Conservation (phyloP, 2,329 filamentous ascomycete species). For the Hypoxylon sp. region DNA sequence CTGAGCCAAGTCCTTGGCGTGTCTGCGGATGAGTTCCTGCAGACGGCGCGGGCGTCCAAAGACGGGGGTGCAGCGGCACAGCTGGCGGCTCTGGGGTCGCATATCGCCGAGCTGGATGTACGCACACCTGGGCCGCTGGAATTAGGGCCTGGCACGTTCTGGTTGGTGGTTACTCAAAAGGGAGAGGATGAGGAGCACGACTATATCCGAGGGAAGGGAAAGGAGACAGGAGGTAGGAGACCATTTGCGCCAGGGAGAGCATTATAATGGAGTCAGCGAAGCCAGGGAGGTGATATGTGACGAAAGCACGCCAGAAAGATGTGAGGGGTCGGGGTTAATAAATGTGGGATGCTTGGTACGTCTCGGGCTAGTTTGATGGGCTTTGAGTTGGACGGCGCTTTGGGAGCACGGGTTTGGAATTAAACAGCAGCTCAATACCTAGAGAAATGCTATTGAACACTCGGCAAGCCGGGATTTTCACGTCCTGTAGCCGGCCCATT, state of each 20-base stretch:
- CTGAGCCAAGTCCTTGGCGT: conserved; percentile 39
- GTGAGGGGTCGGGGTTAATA: neutral
- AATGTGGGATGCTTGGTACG: neutral
- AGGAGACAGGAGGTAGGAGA: conserved; percentile 13
- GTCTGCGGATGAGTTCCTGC: conserved; percentile 60
- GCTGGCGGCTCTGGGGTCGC: conserved; percentile 38
- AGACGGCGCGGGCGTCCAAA: conserved; percentile 53
- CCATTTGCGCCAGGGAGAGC: neutral
- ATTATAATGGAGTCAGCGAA: neutral
- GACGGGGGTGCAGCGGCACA: conserved; percentile 38
- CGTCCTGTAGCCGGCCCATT: no score
- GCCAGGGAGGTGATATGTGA: neutral
- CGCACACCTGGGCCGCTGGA: conserved; percentile 30
- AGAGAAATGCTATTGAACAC: neutral
- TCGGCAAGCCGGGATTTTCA: no score
- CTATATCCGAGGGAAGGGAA: neutral
- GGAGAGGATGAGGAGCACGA: conserved; percentile 12
- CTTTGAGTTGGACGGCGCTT: neutral
- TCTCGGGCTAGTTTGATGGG: neutral
- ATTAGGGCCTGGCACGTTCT: conserved; percentile 52
- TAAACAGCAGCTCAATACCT: neutral
- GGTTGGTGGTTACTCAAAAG: conserved; percentile 55
- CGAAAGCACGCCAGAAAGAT: neutral
- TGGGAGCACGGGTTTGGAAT: neutral
- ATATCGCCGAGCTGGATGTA: conserved; percentile 54